Conservation (phyloP, 2,329 filamentous ascomycete genomes). For the Neophaeococcomyces mojaviensis region DNA sequence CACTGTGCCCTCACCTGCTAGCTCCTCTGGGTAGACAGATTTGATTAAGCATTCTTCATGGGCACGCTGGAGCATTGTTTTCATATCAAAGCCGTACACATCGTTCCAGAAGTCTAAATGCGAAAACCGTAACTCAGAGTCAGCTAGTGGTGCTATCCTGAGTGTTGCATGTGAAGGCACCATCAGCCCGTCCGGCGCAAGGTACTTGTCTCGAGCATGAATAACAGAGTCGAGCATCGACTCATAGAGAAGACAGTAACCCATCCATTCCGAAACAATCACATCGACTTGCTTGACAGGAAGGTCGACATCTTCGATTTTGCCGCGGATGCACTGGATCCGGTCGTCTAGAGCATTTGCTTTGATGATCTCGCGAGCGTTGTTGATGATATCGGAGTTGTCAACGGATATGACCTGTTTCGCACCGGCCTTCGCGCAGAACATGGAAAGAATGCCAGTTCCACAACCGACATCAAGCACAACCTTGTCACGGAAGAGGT, state of each 20-base stretch:
- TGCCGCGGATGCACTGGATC: constrained; percentile 75
- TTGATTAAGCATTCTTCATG: constrained; percentile 76
- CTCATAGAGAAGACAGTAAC: constrained; percentile 86
- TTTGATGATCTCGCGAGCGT: constrained; percentile 76
- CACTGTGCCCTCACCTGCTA: constrained; percentile 49
- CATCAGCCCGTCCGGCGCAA: constrained; percentile 71
- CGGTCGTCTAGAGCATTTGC: constrained; percentile 66
- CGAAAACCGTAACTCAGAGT: constrained; percentile 68
- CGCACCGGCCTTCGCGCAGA: constrained; percentile 84
- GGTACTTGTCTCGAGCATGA: constrained; percentile 78
- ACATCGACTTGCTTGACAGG: constrained; percentile 80
- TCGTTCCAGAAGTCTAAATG: constrained; percentile 80
- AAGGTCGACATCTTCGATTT: constrained; percentile 76
- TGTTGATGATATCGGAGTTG: constrained; percentile 82
- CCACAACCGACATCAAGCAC: constrained; percentile 89
- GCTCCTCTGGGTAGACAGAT: constrained; percentile 55
- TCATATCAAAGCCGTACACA: constrained; percentile 93
- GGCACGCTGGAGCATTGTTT: constrained; percentile 67
- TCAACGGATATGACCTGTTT: constrained; percentile 83
- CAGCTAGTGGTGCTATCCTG: constrained; percentile 71
- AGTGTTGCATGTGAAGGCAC: constrained; percentile 80
- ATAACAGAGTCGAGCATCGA: constrained; percentile 93
- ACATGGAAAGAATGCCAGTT: constrained; percentile 81
- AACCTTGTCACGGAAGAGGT: constrained; percentile 75
- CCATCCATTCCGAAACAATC: constrained; percentile 98